Conservation (phyloP, 192 early-diverging fungal species). For the Podila verticillata region DNA sequence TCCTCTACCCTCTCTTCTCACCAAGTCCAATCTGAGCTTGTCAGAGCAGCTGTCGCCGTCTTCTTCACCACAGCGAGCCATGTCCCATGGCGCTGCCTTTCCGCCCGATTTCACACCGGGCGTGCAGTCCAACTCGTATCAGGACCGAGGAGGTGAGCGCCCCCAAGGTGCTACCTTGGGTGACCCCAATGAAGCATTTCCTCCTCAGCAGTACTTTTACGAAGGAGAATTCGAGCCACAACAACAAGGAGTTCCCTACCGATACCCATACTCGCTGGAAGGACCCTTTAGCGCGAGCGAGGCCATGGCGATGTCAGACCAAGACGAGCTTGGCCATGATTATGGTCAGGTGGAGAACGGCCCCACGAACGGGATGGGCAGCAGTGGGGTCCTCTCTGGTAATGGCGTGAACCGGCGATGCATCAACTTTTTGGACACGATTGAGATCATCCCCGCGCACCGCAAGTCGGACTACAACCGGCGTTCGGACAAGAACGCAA, state of each 20-base stretch:
- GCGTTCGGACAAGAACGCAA: slow-evolving; percentile 36
- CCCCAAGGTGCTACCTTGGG: slow-evolving; percentile 1
- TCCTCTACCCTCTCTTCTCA: too few species aligned
- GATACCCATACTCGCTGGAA: background rate
- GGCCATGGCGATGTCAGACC: too few species aligned
- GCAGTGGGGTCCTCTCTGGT: background rate
- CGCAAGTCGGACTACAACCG: slow-evolving; percentile 44
- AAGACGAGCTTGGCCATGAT: too few species aligned
- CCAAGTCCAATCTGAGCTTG: background rate
- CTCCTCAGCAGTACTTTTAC: background rate
- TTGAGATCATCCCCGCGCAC: slow-evolving; percentile 40
- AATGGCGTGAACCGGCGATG: background rate
- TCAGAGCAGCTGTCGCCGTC: background rate
- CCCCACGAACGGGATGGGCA: background rate
- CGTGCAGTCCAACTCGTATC: slow-evolving; percentile 22
- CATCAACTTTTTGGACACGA: slow-evolving; percentile 26
- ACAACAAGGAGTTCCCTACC: background rate
- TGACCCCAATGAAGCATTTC: background rate
- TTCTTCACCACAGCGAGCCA: background rate
- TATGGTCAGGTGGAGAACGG: background rate
- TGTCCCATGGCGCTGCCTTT: slow-evolving; percentile 15
- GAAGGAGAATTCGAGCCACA: background rate
- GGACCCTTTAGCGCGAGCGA: too few species aligned
- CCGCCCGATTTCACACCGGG: slow-evolving; percentile 31
- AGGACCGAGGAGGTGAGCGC: slow-evolving; percentile 16